Conservation (phyloP, 345 rosid species). For the Abelmoschus esculentus region DNA sequence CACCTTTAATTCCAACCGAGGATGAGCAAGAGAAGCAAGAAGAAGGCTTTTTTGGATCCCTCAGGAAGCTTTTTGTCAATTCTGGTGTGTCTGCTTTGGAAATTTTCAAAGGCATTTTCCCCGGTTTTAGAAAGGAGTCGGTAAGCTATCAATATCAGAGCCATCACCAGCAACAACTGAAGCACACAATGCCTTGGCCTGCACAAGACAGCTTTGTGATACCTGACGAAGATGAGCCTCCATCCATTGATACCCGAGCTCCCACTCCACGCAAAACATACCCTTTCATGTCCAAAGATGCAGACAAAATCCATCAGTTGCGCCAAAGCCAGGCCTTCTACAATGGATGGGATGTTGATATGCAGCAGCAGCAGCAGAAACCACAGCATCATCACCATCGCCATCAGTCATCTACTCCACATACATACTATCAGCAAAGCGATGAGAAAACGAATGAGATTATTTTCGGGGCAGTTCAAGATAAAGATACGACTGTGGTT, state of each 20-base stretch:
- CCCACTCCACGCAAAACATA: slow-evolving; percentile 84
- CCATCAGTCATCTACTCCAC: slow-evolving; percentile 60
- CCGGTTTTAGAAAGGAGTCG: slow-evolving; percentile 45
- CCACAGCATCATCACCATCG: slow-evolving; percentile 23
- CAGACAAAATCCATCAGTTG: slow-evolving; percentile 82
- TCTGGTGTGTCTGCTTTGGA: slow-evolving; percentile 50
- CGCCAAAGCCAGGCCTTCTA: slow-evolving; percentile 74
- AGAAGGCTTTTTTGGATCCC: slow-evolving; percentile 64
- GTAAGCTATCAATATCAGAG: slow-evolving; percentile 28
- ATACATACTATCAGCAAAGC: slow-evolving; percentile 71
- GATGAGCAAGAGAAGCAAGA: slow-evolving; percentile 69
- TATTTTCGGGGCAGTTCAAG: slow-evolving; percentile 86
- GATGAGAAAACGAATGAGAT: slow-evolving; percentile 71
- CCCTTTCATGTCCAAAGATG: slow-evolving; percentile 90
- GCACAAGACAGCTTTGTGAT: slow-evolving; percentile 57
- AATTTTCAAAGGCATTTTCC: slow-evolving; percentile 60
- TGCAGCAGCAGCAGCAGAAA: slow-evolving; percentile 40
- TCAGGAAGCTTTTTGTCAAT: slow-evolving; percentile 45
- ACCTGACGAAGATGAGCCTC: slow-evolving; percentile 82
- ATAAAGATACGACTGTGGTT: slow-evolving; percentile 39
- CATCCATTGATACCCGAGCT: slow-evolving; percentile 69
- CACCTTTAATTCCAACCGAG: slow-evolving; percentile 63
- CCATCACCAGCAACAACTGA: slow-evolving; percentile 26
- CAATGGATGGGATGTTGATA: slow-evolving; percentile 58
- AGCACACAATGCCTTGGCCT: slow-evolving; percentile 52